Evolutionary conservation across 2,329 filamentous ascomycete genomes (phyloP).

Genomic region (Tolypocladium ovalisporum): DNA sequence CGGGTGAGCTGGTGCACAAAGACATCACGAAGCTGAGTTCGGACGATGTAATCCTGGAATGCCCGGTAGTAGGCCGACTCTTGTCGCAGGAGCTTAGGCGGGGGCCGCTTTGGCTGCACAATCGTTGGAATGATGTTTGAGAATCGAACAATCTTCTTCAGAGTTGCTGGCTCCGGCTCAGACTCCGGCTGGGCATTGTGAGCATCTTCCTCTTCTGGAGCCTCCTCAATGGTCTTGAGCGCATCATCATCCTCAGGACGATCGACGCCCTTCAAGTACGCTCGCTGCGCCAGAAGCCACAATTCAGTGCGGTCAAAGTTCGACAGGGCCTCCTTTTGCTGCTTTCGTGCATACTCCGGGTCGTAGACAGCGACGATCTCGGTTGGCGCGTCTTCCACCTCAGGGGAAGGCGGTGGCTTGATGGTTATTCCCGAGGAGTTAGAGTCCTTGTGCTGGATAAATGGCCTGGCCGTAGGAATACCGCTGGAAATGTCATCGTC

Average conservation of each 20-base stretch:
- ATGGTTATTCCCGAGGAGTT: conserved; percentile 18
- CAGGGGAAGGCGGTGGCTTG: conserved; percentile 27
- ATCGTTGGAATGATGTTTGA: conserved; percentile 39
- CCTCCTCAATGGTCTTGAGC: conserved; percentile 25
- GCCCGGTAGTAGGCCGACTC: conserved; percentile 83
- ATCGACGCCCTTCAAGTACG: conserved; percentile 61
- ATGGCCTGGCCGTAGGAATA: conserved; percentile 55
- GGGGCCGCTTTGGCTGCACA: conserved; percentile 37
- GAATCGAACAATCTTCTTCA: conserved; percentile 70
- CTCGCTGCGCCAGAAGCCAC: conserved; percentile 76
- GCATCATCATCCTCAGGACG: conserved; percentile 26
- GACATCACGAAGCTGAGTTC: conserved; percentile 57
- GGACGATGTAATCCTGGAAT: conserved; percentile 64
- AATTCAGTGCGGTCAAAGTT: conserved; percentile 76
- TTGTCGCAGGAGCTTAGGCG: conserved; percentile 40
- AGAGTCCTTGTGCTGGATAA: conserved; percentile 19
- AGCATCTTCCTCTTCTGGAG: conserved; percentile 18
- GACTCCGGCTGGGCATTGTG: conserved; percentile 15
- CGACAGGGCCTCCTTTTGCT: conserved; percentile 58
- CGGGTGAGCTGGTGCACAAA: conserved; percentile 78
- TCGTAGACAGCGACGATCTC: conserved; percentile 64
- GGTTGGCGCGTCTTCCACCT: conserved; percentile 45
- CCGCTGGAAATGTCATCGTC: conserved; percentile 38
- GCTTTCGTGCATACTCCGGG: conserved; percentile 61
- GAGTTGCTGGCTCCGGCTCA: conserved; percentile 16